These are phyloP conservation scores for Didymella arachidicola DNA, from an alignment of 2,329 filamentous ascomycete species.

Conservation along the genomic window DNA sequence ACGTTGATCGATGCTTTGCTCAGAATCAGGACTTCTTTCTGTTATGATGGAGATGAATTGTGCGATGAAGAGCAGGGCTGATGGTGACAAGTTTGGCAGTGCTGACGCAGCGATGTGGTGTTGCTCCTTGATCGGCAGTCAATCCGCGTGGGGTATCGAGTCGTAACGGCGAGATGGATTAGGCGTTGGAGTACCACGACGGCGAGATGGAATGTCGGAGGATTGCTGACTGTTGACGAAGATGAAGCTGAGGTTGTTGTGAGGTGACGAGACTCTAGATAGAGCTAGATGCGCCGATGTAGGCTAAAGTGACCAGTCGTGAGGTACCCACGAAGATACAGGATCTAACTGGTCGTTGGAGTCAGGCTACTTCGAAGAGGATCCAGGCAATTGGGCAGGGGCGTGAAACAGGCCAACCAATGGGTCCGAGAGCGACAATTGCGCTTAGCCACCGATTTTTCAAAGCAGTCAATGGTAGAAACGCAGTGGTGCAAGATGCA, in stretches of 20 bases:
- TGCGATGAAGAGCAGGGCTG: constrained; percentile 4
- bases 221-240: constrained; percentile 32
- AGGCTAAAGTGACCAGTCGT: constrained; percentile 44
- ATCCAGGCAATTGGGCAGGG: constrained; percentile 47
- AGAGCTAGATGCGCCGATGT: constrained; percentile 46
- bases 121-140: constrained; percentile 23
- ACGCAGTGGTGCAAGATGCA: constrained; percentile 41
- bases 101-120: constrained; percentile 12
- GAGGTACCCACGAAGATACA: constrained; percentile 41
- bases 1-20: not conserved
- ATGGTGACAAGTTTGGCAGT: constrained; percentile 6
- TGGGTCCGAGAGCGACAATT: constrained; percentile 42
- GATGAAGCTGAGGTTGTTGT: constrained; percentile 35
- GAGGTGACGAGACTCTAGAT: constrained; percentile 39
- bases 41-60: not conserved
- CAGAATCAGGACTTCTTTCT: not conserved
- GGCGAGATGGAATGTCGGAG: constrained; percentile 22
- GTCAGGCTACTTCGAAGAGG: constrained; percentile 47
- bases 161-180: constrained; percentile 24
- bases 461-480: constrained; percentile 34
- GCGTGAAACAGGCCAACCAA: constrained; percentile 52
- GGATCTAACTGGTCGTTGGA: constrained; percentile 49
- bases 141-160: constrained; percentile 20
- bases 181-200: not conserved
- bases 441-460: constrained; percentile 49